A percentile compares a stretch with the other conserved stretches of the same genome.
These are phyloP conservation scores for Articulospora tetracladia DNA, from an alignment of 495 filamentous ascomycete species.

Conservation along the genomic window DNA sequence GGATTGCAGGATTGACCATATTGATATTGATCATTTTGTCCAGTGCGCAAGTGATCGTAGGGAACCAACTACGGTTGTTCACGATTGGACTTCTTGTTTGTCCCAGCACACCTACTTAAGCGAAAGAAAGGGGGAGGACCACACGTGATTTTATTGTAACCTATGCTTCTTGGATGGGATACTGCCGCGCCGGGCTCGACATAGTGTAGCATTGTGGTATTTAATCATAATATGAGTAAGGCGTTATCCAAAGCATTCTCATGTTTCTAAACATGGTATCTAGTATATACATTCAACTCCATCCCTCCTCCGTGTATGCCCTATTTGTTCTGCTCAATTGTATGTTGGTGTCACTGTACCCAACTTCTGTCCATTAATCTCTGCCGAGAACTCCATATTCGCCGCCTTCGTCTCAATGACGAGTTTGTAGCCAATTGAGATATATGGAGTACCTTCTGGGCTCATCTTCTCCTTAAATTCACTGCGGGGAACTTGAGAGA, in stretches of 20 bases:
- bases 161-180: no score
- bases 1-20: no score
- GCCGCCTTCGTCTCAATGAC: slow-evolving; percentile 19
- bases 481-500: slow-evolving; percentile 5
- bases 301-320: not conserved
- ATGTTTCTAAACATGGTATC: not conserved
- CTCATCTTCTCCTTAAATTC: slow-evolving; percentile 4
- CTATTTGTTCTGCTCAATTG: not conserved
- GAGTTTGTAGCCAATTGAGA: slow-evolving; percentile 16
- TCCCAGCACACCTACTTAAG: no score
- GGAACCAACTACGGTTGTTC: no score
- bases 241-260: not conserved
- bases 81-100: no score
- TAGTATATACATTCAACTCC: not conserved
- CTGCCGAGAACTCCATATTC: slow-evolving; percentile 24
- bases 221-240: no score
- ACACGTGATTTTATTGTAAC: no score
- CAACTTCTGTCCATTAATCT: slow-evolving; percentile 23
- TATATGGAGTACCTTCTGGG: not conserved
- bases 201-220: no score
- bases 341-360: slow-evolving; percentile 23
- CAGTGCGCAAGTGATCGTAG: no score
- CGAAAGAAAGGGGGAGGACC: no score
- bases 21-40: no score
- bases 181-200: no score